These are phyloP conservation scores for Rhytidhysteron rufulum DNA, from an alignment of 2,329 filamentous ascomycete species.

Conservation along the genomic window DNA sequence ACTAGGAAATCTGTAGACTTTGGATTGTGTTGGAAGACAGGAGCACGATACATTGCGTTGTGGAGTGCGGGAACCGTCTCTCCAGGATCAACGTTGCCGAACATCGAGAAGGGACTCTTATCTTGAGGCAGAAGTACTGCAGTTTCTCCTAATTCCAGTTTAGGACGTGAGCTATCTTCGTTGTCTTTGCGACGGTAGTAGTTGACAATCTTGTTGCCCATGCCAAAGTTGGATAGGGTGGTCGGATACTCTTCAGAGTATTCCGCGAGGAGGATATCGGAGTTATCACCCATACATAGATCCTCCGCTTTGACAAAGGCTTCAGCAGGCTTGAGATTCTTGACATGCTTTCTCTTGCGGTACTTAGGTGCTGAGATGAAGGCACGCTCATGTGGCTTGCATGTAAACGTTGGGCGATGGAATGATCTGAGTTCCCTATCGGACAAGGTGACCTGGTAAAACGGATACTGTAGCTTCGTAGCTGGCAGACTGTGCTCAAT, in stretches of 20 bases:
- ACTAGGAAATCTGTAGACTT: conserved; percentile 82
- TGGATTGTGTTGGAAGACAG: conserved; percentile 81
- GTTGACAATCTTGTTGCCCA: conserved; percentile 94
- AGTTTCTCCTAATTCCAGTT: conserved; percentile 81
- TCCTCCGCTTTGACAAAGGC: conserved; percentile 78
- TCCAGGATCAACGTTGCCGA: conserved; percentile 87
- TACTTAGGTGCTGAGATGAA: conserved; percentile 68
- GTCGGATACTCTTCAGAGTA: conserved; percentile 93
- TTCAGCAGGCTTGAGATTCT: conserved; percentile 72
- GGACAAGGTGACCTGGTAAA: conserved; percentile 83
- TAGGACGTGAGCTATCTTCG: conserved; percentile 73
- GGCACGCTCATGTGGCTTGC: conserved; percentile 66
- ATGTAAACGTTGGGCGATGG: conserved; percentile 74
- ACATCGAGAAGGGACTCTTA: conserved; percentile 91
- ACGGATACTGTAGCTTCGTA: conserved; percentile 87
- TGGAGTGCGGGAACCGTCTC: conserved; percentile 88
- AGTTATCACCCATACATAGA: conserved; percentile 83
- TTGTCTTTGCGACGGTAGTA: conserved; percentile 83
- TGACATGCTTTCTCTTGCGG: conserved; percentile 75
- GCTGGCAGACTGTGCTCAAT: conserved; percentile 94
- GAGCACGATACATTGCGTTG: conserved; percentile 92
- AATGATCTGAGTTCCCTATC: conserved; percentile 73
- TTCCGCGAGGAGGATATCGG: conserved; percentile 81
- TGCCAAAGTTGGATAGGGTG: conserved; percentile 92
- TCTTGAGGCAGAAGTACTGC: conserved; percentile 87